Evolutionary conservation across 192 early-diverging fungal genomes (phyloP).

Genomic region (Umbelopsis ramanniana): DNA sequence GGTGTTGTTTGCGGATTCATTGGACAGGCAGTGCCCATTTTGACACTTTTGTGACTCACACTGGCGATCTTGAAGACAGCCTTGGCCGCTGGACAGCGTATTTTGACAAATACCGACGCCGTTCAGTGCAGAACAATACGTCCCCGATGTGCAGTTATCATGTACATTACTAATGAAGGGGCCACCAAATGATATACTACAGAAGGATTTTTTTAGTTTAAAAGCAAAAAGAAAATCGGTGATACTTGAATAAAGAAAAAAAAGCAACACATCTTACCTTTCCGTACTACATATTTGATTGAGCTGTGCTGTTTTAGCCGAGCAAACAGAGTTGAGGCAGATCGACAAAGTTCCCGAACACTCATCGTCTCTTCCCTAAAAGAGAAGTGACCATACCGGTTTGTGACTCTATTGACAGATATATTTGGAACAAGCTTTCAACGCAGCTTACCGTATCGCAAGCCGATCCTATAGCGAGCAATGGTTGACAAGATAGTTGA

Average conservation of each 20-base stretch:
- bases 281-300: not conserved
- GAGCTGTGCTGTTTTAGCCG: not conserved
- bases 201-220: not conserved
- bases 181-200: not conserved
- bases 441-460: not conserved
- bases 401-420: too few relatives aligned
- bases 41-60: constrained; percentile 9
- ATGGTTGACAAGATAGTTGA: not conserved
- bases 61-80: not conserved
- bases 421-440: too few relatives aligned
- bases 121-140: constrained; percentile 8
- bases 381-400: too few relatives aligned
- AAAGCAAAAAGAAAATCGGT: too few relatives aligned
- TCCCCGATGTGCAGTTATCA: not conserved
- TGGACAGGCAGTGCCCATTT: not conserved
- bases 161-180: not conserved
- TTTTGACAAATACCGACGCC: not conserved
- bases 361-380: constrained; percentile 17
- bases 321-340: not conserved
- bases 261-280: not conserved
- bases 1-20: not conserved
- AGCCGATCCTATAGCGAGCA: not conserved
- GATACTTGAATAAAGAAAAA: too few relatives aligned
- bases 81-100: not conserved
- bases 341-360: not conserved